Conservation (phyloP, 352 stramenopile species). For the Aphanomyces euteiches region DNA sequence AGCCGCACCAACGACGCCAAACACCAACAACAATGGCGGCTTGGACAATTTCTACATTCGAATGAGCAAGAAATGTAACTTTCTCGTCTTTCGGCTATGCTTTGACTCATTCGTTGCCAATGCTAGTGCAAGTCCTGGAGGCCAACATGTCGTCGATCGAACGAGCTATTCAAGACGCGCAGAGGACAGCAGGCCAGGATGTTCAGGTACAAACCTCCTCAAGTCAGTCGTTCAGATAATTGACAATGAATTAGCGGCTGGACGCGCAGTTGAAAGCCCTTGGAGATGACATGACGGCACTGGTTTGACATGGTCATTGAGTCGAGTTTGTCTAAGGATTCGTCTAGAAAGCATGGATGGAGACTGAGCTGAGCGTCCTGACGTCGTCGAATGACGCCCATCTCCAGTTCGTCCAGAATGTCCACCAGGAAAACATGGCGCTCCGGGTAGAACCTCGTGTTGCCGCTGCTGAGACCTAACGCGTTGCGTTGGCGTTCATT, state of each 20-base stretch:
- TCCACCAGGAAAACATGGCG: constrained; percentile 35
- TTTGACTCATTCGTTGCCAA: not conserved
- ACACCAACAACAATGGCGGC: constrained; percentile 31
- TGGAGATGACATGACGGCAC: constrained; percentile 47
- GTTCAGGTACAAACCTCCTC: constrained; percentile 37
- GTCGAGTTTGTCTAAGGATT: too few species aligned
- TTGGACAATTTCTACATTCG: constrained; percentile 83
- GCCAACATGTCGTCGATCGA: constrained; percentile 57
- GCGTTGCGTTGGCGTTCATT: not conserved
- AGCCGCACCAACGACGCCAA: too few species aligned
- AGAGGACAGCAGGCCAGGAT: constrained; percentile 39
- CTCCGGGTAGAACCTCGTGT: constrained; percentile 32
- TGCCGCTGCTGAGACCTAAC: not conserved
- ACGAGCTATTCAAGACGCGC: constrained; percentile 56
- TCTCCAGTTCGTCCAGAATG: constrained; percentile 26
- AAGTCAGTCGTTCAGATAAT: too few species aligned
- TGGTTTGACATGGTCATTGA: not conserved
- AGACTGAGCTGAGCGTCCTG: constrained; percentile 10
- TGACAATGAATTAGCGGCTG: constrained; percentile 36
- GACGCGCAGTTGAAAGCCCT: constrained; percentile 51
- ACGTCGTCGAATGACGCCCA: not conserved
- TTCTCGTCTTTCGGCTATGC: constrained; percentile 19
- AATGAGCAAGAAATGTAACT: constrained; percentile 81
- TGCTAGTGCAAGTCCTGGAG: constrained; percentile 65
- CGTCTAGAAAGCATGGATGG: constrained; percentile 29